phyloP scores from a whole-genome alignment of 2,329 filamentous ascomycete species.

The Colletotrichum sp. region DNA sequence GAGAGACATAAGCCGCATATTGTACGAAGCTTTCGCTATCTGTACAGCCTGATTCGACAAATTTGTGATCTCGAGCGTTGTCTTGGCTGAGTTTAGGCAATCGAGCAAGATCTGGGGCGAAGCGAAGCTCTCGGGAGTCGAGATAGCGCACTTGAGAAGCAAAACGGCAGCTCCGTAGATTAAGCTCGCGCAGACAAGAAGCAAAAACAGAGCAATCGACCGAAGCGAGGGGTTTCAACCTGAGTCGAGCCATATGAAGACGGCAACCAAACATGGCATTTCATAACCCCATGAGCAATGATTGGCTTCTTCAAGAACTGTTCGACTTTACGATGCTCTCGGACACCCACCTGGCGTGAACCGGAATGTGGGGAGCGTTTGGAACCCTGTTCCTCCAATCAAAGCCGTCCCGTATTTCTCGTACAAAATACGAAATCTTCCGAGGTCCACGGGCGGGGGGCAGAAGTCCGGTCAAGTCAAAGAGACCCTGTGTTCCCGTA shows the following conservation, averaged over 20 bases:
- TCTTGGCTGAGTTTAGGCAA: background rate
- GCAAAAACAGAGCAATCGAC: background rate
- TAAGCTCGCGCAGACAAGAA: background rate
- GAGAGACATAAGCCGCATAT: background rate
- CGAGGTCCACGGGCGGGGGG: background rate
- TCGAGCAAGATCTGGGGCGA: background rate
- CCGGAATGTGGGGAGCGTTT: background rate
- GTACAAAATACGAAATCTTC: background rate
- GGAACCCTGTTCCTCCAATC: background rate
- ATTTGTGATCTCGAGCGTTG: background rate
- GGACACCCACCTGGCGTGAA: background rate
- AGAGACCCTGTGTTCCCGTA: background rate
- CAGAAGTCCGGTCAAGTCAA: background rate
- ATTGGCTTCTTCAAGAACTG: background rate
- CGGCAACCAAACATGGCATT: background rate
- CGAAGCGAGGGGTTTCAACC: background rate
- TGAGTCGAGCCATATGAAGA: background rate
- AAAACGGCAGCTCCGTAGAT: background rate
- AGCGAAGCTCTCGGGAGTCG: background rate
- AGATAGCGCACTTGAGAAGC: background rate
- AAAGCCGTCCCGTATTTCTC: background rate
- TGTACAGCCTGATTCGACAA: background rate
- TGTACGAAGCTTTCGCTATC: background rate
- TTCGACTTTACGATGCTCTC: background rate
- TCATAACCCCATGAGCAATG: background rate